Base-by-base conservation (phyloP, 208 protist genomes). In the Blastocrithidia nonstop region DNA sequence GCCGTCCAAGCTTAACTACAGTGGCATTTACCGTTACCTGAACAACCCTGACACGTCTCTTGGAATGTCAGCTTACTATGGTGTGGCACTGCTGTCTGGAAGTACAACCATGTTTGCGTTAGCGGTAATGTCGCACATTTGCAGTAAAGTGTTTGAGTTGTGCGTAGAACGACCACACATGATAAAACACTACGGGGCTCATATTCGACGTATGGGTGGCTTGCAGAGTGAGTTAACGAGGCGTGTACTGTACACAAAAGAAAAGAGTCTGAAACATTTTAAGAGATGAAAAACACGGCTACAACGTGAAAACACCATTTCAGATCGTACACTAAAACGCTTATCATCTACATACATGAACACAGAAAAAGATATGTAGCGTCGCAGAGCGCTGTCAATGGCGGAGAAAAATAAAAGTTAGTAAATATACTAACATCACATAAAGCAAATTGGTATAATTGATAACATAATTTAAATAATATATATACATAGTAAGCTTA, bases 21-120 rank as follows among this genome's bases (percentile, higher is more conserved):
- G 63, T 29, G 90, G 91, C 45, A 93, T 96, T 19, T 96, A 96
- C 55, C 71, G 94, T 38, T 96, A 91, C 49, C 48, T 96, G n/a
- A 96, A 96, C 66, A 95, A 96, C 64, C 92, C 90, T 1, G 83
- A 96, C 44, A 62, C 66, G 6, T 71, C 83, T 2, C 78, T 90
- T 8, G 93, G 88, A 9, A 89, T 89, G 56, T 71, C 83, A 4
- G 81, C 64, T 17, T 93, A 85, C 42, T 94, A 95, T 52, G 89
- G 88, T 24, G 29, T 89, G 1, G 79, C 88, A 3, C 43, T 95
- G 11, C 78, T 97, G 6, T 81, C 81, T 9, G 71, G 79, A n/a
- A 94, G 70, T 54, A 50, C 53, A 0, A 41, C 41, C 23, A 52
- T 95, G 27, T 58, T 95, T 23, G 50, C 39, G 5, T 22, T 95